Percentiles rank a stretch among this genome's conserved stretches.
These are phyloP conservation scores for Monilinia laxa DNA, from an alignment of 2,329 filamentous ascomycete genomes.

Conservation along the genomic window DNA sequence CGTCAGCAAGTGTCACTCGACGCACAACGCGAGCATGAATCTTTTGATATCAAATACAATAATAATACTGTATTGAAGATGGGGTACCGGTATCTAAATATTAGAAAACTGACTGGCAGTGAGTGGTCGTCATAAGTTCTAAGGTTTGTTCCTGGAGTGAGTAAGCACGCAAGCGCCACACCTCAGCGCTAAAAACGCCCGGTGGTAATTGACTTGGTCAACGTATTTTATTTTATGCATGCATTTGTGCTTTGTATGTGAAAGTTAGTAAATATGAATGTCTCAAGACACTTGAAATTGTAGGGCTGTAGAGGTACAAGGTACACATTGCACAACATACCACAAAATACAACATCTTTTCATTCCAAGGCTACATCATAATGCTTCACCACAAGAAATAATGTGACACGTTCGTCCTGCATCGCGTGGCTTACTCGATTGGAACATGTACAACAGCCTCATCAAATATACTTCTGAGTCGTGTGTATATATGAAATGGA, in stretches of 20 bases:
- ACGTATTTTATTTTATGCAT: constrained; percentile 7
- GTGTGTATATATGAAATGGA: neutral
- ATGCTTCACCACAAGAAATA: neutral
- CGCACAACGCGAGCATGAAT: constrained; percentile 22
- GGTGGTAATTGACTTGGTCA: neutral
- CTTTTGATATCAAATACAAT: constrained; percentile 5
- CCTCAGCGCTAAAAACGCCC: neutral
- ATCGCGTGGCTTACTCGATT: neutral
- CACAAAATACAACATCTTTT: constrained; percentile 2
- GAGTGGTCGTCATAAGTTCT: neutral
- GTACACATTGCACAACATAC: neutral
- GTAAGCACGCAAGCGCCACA: constrained; percentile 14
- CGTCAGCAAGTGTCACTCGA: constrained; percentile 19
- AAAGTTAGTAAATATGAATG: neutral
- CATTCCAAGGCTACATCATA: neutral
- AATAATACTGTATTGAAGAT: neutral
- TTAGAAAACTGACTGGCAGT: neutral
- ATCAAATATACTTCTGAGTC: neutral
- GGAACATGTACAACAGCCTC: neutral
- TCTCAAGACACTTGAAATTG: no score
- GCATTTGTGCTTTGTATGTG: constrained; percentile 9
- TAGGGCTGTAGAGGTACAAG: no score
- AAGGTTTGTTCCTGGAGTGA: neutral
- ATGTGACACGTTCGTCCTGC: neutral
- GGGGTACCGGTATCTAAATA: neutral